A percentile compares a stretch with the other conserved stretches of the same genome.
Conservation (phyloP, 306 rosid species). For the Pyrus communis region DNA sequence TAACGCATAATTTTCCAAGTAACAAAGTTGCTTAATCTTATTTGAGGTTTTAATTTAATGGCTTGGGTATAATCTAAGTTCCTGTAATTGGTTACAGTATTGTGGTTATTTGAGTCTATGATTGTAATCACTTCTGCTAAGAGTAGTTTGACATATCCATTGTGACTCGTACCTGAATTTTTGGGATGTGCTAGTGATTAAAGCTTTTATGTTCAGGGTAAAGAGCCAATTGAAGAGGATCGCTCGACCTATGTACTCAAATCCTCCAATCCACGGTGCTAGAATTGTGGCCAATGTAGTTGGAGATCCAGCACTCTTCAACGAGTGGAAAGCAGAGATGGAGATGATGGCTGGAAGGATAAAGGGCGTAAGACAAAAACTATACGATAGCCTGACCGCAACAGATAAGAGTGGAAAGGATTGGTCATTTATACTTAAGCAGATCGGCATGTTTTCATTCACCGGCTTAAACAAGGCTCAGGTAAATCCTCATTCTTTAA, state of each 20-base stretch:
- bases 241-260: conserved; percentile 98
- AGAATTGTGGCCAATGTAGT: conserved; percentile 88
- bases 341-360: conserved; percentile 99
- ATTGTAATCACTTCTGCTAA: too few species aligned
- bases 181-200: conserved; percentile 8
- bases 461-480: conserved; percentile 79
- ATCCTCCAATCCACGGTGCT: conserved; percentile 96
- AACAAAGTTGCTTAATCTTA: neutral
- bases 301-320: conserved; percentile 70
- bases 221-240: conserved; percentile 96
- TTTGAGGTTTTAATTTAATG: neutral
- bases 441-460: conserved; percentile 97
- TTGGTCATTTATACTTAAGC: conserved; percentile 92
- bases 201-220: conserved; percentile 48
- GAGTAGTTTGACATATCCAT: neutral
- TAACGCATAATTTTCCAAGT: neutral
- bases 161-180: neutral
- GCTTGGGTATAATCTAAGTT: neutral
- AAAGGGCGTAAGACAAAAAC: conserved; percentile 74
- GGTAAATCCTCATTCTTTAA: conserved; percentile 33
- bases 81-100: neutral
- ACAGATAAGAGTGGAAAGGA: conserved; percentile 93
- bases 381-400: conserved; percentile 60
- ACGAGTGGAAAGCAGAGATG: conserved; percentile 96
- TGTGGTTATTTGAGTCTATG: neutral